Conservation (phyloP, 2,329 filamentous ascomycete species). For the Triangularia setosa region DNA sequence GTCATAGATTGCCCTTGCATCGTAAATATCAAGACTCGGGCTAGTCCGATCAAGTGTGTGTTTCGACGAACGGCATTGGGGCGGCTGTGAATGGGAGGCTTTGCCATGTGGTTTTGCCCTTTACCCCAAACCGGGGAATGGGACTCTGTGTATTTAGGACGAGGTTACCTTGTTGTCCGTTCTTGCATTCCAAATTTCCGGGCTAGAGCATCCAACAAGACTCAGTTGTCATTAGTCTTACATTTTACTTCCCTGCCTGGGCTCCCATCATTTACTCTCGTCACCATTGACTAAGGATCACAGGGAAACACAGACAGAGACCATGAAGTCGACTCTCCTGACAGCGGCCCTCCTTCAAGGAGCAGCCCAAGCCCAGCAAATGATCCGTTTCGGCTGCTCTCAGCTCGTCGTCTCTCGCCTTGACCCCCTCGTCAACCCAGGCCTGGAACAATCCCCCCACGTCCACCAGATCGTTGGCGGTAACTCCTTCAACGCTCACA, state of each 20-base stretch:
- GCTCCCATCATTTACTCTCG: neutral
- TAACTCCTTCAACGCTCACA: slow-evolving; percentile 26
- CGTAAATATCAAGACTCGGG: neutral
- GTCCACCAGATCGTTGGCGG: slow-evolving; percentile 28
- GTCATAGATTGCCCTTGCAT: neutral
- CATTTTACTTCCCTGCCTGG: neutral
- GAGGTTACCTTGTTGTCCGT: neutral
- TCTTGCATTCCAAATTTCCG: neutral
- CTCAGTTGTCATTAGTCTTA: neutral
- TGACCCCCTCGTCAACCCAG: slow-evolving; percentile 28
- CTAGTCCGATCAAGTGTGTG: neutral
- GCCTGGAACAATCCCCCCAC: slow-evolving; percentile 20
- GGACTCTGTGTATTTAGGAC: neutral
- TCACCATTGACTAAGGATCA: neutral
- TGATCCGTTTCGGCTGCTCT: slow-evolving; percentile 31
- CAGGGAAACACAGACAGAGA: neutral
- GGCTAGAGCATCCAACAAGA: neutral
- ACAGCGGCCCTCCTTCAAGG: slow-evolving; percentile 14
- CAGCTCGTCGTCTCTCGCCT: slow-evolving; percentile 29
- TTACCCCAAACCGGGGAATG: neutral
- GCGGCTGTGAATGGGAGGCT: neutral
- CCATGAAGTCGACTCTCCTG: slow-evolving; percentile 12
- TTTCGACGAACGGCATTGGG: neutral
- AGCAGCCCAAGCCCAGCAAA: slow-evolving; percentile 17
- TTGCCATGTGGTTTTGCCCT: neutral